phyloP scores from a whole-genome alignment of 2,329 filamentous ascomycete species.

The Monilinia laxa region DNA sequence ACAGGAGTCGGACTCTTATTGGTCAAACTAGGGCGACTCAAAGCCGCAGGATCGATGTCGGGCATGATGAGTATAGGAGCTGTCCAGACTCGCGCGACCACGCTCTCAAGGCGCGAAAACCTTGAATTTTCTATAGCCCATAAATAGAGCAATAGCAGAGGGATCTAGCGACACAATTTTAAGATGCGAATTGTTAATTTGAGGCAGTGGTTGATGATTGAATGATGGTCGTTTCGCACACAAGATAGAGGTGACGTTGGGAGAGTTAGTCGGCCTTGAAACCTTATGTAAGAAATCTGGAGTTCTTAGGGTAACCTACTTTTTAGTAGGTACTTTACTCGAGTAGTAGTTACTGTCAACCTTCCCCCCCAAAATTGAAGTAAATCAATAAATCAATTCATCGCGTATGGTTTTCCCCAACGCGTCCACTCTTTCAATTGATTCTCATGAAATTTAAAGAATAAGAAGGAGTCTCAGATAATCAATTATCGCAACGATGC shows the following conservation, averaged over 20 bases:
- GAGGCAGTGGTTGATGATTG: constrained; percentile 30
- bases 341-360: neutral
- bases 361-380: constrained; percentile 9
- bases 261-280: constrained; percentile 15
- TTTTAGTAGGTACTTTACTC: neutral
- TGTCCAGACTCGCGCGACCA: constrained; percentile 28
- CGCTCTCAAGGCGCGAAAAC: constrained; percentile 36
- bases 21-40: constrained; percentile 55
- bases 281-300: constrained; percentile 23
- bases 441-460: constrained; percentile 15
- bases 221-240: constrained; percentile 26
- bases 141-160: constrained; percentile 33
- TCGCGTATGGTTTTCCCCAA: constrained; percentile 16
- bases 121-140: constrained; percentile 32
- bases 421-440: constrained; percentile 23
- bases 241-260: constrained; percentile 28
- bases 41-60: constrained; percentile 69
- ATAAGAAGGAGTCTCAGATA: constrained; percentile 2
- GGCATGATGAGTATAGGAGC: constrained; percentile 51
- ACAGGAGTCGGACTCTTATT: constrained; percentile 59
- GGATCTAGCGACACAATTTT: constrained; percentile 31
- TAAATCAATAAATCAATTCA: constrained; percentile 15
- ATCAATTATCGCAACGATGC: constrained; percentile 35
- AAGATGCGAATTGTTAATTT: constrained; percentile 30
- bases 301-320: constrained; percentile 17